Conservation (phyloP, 345 rosid species). For the Orychophragmus violaceus region DNA sequence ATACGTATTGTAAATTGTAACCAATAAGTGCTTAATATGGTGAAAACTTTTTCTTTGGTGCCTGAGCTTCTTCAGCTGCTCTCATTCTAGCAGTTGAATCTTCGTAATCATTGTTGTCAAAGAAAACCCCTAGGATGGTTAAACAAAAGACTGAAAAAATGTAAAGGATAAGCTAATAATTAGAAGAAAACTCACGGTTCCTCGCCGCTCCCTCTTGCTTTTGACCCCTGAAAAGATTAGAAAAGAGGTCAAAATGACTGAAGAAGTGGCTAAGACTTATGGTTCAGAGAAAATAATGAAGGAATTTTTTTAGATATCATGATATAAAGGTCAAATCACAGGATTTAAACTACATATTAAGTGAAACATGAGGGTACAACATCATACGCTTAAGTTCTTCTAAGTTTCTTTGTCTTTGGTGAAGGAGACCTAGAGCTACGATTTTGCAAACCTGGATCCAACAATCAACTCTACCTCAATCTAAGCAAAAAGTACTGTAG, state of each 20-base stretch:
- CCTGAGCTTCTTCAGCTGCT: constrained; percentile 79
- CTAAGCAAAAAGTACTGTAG: too few relatives aligned
- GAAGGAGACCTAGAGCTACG: constrained; percentile 58
- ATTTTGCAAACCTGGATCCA: constrained; percentile 35
- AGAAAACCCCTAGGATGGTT: constrained; percentile 15
- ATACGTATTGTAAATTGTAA: neutral
- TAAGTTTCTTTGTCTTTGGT: constrained; percentile 53
- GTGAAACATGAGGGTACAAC: neutral
- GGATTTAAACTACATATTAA: neutral
- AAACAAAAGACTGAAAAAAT: constrained; percentile 11
- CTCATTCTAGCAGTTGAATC: constrained; percentile 77
- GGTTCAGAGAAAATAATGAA: neutral
- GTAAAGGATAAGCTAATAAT: neutral
- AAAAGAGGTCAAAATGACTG: neutral
- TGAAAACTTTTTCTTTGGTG: constrained; percentile 66
- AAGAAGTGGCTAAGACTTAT: neutral
- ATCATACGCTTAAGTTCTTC: constrained; percentile 47
- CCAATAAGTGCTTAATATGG: neutral
- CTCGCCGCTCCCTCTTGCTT: constrained; percentile 40
- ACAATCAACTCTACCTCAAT: too few relatives aligned
- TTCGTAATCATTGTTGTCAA: constrained; percentile 49
- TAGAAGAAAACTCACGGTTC: constrained; percentile 26
- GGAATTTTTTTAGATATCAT: neutral
- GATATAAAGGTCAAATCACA: too few relatives aligned
- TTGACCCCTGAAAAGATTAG: constrained; percentile 40